Base-by-base conservation (phyloP, 495 filamentous ascomycete genomes). In the Lophiostoma macrostomum region DNA sequence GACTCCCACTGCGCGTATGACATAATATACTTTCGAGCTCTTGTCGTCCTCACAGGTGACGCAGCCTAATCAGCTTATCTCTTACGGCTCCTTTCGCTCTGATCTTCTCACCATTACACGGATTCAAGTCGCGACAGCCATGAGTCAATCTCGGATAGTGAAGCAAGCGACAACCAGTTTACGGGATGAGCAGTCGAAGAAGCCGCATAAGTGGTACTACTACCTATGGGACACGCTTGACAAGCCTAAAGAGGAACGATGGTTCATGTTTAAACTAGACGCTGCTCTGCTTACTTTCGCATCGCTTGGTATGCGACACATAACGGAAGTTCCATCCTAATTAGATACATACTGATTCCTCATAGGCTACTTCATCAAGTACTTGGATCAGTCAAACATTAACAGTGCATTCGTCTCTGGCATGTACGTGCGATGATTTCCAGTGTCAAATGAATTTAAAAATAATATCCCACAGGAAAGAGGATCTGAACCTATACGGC, bases 321-420 rank as follows among this genome's bases (percentile, higher is more conserved):
- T 41, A 5, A 10, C 6, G 7, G 6, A 19, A 41, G 8, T 19
- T 7, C 6, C 14, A 4, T 41, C 12, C 19, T 6, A 3, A n/a
- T n/a, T n/a, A n/a, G n/a, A 20, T 14, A 28, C 16, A 5, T 6
- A n/a, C 8, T 45, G 5, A 45, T 14, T 16, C 6, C 3, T 4
- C n/a, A 11, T 19, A 25, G 56, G 56, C 22, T 82, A 82, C 57
- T 82, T 82, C 50, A 75, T 78, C 61, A 82, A 81, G 48, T 74
- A 77, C 28, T 69, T 82, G 2, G 79, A 84, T 49, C 80, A 80
- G 42, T 60, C 73, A 6, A 82, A 82, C 35, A 70, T 84, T 39
- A 80, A 74, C 56, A 80, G 73, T 64, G 77, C 78, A 5, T 82
- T 80, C 52, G 69, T 73, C 2, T 69, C 70, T 20, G 72, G 50